Evolutionary conservation across 345 rosid species (phyloP).

Genomic region (Carallia pectinifolia): DNA sequence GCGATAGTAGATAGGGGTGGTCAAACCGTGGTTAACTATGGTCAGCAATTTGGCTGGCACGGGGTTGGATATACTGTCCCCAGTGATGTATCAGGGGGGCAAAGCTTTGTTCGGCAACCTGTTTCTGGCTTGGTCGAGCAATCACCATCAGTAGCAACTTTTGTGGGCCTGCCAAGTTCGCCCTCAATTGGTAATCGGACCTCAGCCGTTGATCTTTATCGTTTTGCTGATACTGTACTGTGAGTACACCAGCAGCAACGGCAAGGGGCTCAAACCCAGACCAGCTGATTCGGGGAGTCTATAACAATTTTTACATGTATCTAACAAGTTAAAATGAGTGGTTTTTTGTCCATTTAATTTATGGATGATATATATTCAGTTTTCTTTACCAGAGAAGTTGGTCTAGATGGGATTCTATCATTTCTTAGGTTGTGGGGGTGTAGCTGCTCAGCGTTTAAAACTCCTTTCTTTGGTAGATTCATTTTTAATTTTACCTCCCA

Average conservation of each 20-base stretch:
- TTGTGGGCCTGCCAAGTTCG: slow-evolving; percentile 38
- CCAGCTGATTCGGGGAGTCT: slow-evolving; percentile 3
- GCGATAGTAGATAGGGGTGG: slow-evolving; percentile 21
- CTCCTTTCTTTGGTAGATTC: too few relatives aligned
- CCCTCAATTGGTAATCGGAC: slow-evolving; percentile 20
- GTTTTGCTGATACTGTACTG: slow-evolving; percentile 38
- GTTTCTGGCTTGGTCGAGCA: slow-evolving; percentile 13
- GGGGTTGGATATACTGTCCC: slow-evolving; percentile 19
- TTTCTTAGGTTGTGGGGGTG: too few relatives aligned
- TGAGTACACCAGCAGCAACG: background rate
- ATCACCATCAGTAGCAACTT: slow-evolving; percentile 44
- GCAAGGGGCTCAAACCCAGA: background rate
- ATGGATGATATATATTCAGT: background rate
- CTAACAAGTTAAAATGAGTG: background rate
- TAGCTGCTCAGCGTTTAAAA: too few relatives aligned
- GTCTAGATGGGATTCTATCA: background rate
- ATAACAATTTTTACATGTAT: slow-evolving; percentile 14
- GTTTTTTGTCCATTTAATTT: background rate
- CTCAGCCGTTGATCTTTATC: slow-evolving; percentile 34
- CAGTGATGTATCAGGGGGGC: slow-evolving; percentile 26
- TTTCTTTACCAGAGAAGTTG: background rate
- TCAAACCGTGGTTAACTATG: slow-evolving; percentile 22
- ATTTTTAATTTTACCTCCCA: too few relatives aligned
- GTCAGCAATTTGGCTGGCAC: slow-evolving; percentile 26
- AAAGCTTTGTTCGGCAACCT: slow-evolving; percentile 21